phyloP scores from a whole-genome alignment of 805 yeast species.

The Starmerella powellii region DNA sequence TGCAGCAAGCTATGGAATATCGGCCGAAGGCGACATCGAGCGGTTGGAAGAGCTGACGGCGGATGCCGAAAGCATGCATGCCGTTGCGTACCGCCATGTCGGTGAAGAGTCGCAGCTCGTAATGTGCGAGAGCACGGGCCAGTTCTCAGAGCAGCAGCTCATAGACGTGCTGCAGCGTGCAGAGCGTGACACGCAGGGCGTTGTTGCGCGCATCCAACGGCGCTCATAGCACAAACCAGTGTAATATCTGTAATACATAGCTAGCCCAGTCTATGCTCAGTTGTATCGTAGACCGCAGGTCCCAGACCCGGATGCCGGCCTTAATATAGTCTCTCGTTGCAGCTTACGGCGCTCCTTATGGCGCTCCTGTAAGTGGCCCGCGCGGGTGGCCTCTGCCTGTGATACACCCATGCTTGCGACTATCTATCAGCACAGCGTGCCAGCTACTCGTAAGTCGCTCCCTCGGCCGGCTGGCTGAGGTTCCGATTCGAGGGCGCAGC shows the following conservation, averaged over 20 bases:
- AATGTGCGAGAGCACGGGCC: conserved; percentile 62
- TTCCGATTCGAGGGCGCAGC: conserved; percentile 71
- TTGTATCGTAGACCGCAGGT: too few species aligned
- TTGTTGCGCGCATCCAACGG: background rate
- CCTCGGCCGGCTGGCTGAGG: conserved; percentile 85
- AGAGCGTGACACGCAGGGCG: conserved; percentile 26
- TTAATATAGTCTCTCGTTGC: too few species aligned
- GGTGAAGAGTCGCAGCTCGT: conserved; percentile 42
- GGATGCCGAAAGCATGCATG: conserved; percentile 45
- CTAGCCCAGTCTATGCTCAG: too few species aligned
- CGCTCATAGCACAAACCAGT: conserved; percentile 30
- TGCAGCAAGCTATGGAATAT: conserved; percentile 38
- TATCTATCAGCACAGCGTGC: too few species aligned
- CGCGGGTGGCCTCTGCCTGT: too few species aligned
- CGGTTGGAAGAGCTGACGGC: conserved; percentile 35
- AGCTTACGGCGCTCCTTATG: too few species aligned
- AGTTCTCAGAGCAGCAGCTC: conserved; percentile 46
- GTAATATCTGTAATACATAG: conserved; percentile 27
- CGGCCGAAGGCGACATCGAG: conserved; percentile 23
- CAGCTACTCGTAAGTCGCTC: conserved; percentile 41
- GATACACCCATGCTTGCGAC: too few species aligned
- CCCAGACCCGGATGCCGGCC: too few species aligned
- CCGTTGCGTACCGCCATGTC: conserved; percentile 46
- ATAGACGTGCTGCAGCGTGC: conserved; percentile 42
- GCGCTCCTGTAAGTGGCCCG: too few species aligned